Percentiles rank a stretch among this genome's conserved stretches.
These are phyloP conservation scores for Poa annua DNA, from an alignment of 176 grass and related monocot genomes.

Conservation along the genomic window DNA sequence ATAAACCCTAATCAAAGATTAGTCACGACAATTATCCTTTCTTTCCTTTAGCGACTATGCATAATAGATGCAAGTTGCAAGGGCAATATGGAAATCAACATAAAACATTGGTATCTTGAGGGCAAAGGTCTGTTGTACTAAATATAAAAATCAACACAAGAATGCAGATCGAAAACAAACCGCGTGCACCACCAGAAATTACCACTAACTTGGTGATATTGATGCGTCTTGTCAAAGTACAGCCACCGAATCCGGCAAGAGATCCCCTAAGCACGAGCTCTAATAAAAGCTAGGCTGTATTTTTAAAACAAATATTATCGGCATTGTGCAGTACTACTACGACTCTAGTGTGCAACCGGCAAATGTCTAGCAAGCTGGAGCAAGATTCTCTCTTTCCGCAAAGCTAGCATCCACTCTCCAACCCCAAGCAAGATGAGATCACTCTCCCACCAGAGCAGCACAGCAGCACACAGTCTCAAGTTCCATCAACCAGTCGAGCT, in stretches of 20 bases:
- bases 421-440: neutral
- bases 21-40: neutral
- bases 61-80: neutral
- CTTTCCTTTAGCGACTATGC: neutral
- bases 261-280: constrained; percentile 37
- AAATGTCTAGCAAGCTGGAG: constrained; percentile 22
- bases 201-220: constrained; percentile 32
- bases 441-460: constrained; percentile 26
- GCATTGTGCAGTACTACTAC: neutral
- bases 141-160: neutral
- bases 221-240: constrained; percentile 63
- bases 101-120: neutral
- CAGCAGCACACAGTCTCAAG: constrained; percentile 27
- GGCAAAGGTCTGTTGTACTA: neutral
- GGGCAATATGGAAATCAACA: neutral
- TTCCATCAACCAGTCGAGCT: constrained; percentile 46
- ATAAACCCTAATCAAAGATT: neutral
- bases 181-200: constrained; percentile 6
- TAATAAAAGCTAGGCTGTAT: constrained; percentile 15
- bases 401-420: neutral
- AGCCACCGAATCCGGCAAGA: constrained; percentile 39
- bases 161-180: constrained; percentile 4
- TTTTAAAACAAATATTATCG: constrained; percentile 16
- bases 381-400: constrained; percentile 43
- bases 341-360: constrained; percentile 2